Evolutionary conservation across 495 filamentous ascomycete genomes (phyloP), one percentile per base, ranked within the genome.

Genomic region (Lophiostoma macrostomum): DNA sequence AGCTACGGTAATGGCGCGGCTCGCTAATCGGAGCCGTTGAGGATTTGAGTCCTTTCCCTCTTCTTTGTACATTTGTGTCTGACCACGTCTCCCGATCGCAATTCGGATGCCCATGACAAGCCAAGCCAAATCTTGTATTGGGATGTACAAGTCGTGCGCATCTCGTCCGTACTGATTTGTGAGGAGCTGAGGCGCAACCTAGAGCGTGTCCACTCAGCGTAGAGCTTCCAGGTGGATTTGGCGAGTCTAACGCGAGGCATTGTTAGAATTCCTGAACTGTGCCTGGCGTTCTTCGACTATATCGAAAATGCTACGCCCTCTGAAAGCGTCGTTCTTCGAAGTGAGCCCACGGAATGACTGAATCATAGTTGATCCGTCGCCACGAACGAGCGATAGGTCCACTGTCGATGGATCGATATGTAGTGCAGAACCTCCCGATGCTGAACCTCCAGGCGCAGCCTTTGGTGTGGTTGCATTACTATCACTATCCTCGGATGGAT

Each of bases 201-300:
- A n/a, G n/a, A n/a, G n/a, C n/a, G 18, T 8, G 18, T 39, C 36
- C 36, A 39, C 7, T 19, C 8, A 16, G 8, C 10, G 7, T 8
- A 39, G 8, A 39, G 11, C 18, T 39, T 8, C 7, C 8, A 7
- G 10, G 18, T 19, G 11, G 36, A 39, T 39, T 39, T 32, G 29
- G 7, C 36, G 7, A 8, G 18, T 18, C 8, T 19, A 18, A 10
- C 8, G 10, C 8, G 7, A 8, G 16, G 16, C 16, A 7, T 43
- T 43, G 22, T 20, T 8, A 14, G 7, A 18, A 18, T 42, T n/a
- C n/a, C n/a, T 42, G 39, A 24, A 39, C 11, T 27, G 5, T 2
- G 46, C 46, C 23, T 50, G 46, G 19, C 46, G 16, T 34, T 50
- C 46, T 34, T n/a, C 16, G 3, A 50, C 46, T 13, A 53, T 30